Evolutionary conservation across 2,329 filamentous ascomycete genomes (phyloP).

Genomic region (Cladosporium sp.): DNA sequence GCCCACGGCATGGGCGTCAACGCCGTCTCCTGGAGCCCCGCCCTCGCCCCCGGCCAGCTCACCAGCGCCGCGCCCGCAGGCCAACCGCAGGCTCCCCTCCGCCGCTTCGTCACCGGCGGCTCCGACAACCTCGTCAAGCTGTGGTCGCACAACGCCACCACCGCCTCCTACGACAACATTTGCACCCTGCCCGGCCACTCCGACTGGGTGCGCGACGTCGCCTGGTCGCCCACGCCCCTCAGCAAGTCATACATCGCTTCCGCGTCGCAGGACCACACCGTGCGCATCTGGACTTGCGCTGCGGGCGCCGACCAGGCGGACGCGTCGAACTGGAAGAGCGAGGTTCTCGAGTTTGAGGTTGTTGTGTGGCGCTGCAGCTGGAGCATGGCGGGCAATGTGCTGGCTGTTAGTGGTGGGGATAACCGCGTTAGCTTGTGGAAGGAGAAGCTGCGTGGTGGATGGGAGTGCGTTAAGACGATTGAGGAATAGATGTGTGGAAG

Average conservation of each 20-base stretch:
- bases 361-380: constrained; percentile 96
- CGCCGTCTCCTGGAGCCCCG: constrained; percentile 92
- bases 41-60: constrained; percentile 78
- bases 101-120: constrained; percentile 91
- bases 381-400: constrained; percentile 94
- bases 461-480: constrained; percentile 96
- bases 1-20: constrained; percentile 95
- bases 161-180: constrained; percentile 43
- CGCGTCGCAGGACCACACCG: constrained; percentile 94
- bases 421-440: constrained; percentile 99
- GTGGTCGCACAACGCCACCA: constrained; percentile 73
- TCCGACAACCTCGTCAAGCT: constrained; percentile 93
- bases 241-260: constrained; percentile 96
- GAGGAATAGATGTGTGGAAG: constrained; percentile 58
- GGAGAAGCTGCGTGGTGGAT: constrained; percentile 93
- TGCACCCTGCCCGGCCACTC: constrained; percentile 76
- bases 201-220: constrained; percentile 97
- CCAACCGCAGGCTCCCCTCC: constrained; percentile 54
- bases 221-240: constrained; percentile 93
- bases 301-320: constrained; percentile 42
- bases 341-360: constrained; percentile 83
- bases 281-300: constrained; percentile 84
- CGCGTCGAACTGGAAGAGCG: constrained; percentile 76
- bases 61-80: constrained; percentile 64
- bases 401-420: constrained; percentile 90